Conservation (phyloP, 257 asterid species). For the Misopates orontium region DNA sequence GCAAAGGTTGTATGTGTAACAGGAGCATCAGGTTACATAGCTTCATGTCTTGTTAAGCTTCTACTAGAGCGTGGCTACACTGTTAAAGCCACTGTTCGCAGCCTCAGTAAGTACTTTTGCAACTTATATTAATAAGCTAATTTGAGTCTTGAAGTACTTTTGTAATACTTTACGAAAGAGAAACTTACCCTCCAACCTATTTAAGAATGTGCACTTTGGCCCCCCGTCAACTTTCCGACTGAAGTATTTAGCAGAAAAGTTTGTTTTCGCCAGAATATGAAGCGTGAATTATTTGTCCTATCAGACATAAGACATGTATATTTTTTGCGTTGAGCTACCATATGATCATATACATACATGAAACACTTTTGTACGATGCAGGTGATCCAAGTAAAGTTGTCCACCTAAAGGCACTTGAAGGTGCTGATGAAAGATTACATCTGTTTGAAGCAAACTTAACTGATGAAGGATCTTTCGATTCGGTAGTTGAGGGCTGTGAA, state of each 20-base stretch:
- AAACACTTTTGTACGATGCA: conserved; percentile 21
- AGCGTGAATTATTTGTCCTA: no score
- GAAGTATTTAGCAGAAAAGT: no score
- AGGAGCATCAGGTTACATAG: conserved; percentile 34
- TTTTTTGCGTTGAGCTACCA: no score
- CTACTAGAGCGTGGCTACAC: conserved; percentile 40
- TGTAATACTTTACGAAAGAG: no score
- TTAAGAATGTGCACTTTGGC: no score
- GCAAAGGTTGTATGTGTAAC: conserved; percentile 35
- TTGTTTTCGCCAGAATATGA: no score
- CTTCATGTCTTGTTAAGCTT: conserved; percentile 46
- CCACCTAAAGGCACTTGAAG: conserved; percentile 53
- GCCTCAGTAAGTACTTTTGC: conserved; percentile 28
- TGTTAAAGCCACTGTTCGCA: conserved; percentile 39
- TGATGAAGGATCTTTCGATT: conserved; percentile 54
- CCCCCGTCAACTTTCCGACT: no score
- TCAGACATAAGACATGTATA: no score
- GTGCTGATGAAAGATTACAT: conserved; percentile 57
- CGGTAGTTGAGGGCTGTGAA: conserved; percentile 54
- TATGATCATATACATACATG: no score
- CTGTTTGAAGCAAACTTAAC: conserved; percentile 48
- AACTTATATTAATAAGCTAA: background rate
- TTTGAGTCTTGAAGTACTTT: no score
- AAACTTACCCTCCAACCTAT: no score
- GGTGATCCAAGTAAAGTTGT: conserved; percentile 50